Conservation (phyloP, 441 rosid species). For the Euphorbia neoarborescens region DNA sequence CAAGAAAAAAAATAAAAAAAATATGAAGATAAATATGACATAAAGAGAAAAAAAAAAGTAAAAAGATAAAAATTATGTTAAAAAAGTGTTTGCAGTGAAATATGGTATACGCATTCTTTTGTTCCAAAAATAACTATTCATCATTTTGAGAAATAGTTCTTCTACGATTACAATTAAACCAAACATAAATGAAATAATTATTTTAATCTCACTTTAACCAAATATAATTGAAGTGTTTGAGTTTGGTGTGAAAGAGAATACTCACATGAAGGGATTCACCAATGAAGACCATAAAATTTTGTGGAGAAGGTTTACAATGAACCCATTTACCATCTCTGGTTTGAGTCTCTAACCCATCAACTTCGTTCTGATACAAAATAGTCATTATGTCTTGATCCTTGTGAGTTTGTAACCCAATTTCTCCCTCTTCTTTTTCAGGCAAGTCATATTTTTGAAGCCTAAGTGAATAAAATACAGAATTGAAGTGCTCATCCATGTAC, state of each 20-base stretch:
- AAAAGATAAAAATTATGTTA: no score
- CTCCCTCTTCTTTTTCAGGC: constrained; percentile 17
- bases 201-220: no score
- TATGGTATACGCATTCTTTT: no score
- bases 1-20: no score
- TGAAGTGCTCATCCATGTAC: constrained; percentile 25
- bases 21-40: no score
- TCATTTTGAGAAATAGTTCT: no score
- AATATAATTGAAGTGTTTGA: no score
- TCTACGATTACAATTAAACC: no score
- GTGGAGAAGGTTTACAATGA: constrained; percentile 14
- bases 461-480: constrained; percentile 19
- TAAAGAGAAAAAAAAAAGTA: no score
- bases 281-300: constrained; percentile 21
- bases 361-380: constrained; percentile 27
- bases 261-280: constrained; percentile 31
- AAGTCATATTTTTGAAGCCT: constrained; percentile 25
- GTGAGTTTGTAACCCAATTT: constrained; percentile 18
- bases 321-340: constrained; percentile 28
- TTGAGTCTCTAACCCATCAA: constrained; percentile 24
- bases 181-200: no score
- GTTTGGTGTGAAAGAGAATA: background rate
- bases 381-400: constrained; percentile 26
- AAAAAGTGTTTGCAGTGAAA: no score
- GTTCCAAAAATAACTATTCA: no score